Percentiles rank a stretch among this genome's conserved stretches.
Conservation (phyloP, 2,329 filamentous ascomycete species). For the Tolypocladium capitatum region DNA sequence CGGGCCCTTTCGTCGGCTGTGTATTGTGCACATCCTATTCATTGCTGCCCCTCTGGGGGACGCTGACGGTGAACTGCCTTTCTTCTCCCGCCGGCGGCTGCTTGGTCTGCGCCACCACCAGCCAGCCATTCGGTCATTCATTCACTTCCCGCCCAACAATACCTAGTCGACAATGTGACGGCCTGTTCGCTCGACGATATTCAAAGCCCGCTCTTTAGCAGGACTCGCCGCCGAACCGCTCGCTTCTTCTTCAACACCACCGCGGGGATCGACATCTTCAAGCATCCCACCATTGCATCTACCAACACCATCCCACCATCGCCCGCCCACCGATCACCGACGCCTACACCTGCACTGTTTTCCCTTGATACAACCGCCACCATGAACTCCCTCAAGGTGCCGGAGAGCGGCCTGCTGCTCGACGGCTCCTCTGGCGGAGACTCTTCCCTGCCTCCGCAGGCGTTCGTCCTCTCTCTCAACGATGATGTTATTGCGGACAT, state of each 20-base stretch:
- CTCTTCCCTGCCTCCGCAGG: conserved; percentile 35
- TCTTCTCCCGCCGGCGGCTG: conserved; percentile 2
- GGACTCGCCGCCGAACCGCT: neutral
- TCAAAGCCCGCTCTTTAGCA: neutral
- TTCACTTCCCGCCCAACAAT: neutral
- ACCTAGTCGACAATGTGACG: conserved; percentile 8
- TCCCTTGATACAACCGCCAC: conserved; percentile 5
- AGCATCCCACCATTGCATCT: neutral
- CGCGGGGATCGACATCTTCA: neutral
- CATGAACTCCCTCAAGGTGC: conserved; percentile 43
- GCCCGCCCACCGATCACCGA: neutral
- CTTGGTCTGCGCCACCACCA: neutral
- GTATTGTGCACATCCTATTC: conserved; percentile 5
- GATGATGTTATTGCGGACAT: conserved; percentile 47
- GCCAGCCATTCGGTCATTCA: neutral
- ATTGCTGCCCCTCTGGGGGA: conserved; percentile 10
- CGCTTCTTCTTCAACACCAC: conserved; percentile 28
- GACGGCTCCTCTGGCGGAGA: conserved; percentile 33
- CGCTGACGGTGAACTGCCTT: conserved; percentile 8
- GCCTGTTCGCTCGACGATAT: conserved; percentile 1
- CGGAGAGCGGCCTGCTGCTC: conserved; percentile 43
- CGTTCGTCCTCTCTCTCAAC: conserved; percentile 44
- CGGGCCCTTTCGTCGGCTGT: conserved; percentile 3
- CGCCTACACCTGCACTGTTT: neutral
- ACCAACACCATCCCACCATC: neutral